Percentiles rank a stretch among this genome's conserved stretches.
Conservation (phyloP, 2,329 filamentous ascomycete species). For the Pseudogymnoascus verrucosus region DNA sequence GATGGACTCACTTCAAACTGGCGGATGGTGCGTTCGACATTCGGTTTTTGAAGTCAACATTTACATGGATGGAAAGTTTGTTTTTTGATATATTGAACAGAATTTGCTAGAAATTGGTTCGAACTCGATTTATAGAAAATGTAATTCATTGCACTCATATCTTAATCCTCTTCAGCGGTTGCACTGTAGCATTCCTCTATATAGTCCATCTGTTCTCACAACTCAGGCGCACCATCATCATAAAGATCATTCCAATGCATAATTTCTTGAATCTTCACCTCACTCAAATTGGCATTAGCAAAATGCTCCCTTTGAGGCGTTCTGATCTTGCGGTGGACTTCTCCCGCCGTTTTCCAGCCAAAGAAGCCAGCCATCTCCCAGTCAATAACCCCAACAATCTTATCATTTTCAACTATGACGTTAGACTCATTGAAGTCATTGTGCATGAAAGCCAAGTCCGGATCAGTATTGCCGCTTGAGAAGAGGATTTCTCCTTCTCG, state of each 20-base stretch:
- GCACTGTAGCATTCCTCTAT: neutral
- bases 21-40: neutral
- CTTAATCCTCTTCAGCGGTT: neutral
- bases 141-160: neutral
- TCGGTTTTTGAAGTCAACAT: neutral
- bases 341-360: constrained; percentile 24
- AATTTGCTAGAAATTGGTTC: neutral
- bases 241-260: neutral
- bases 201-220: neutral
- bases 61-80: neutral
- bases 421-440: constrained; percentile 33
- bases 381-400: constrained; percentile 33
- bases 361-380: constrained; percentile 37
- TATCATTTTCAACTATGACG: constrained; percentile 32
- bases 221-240: neutral
- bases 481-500: constrained; percentile 31
- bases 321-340: constrained; percentile 20
- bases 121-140: neutral
- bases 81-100: neutral
- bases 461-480: constrained; percentile 20
- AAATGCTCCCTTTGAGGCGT: constrained; percentile 21
- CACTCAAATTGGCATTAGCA: neutral
- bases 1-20: neutral
- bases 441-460: constrained; percentile 29
- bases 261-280: neutral